Conservation (phyloP, 495 filamentous ascomycete genomes). For the Hyphodiscus hymeniophilus region DNA sequence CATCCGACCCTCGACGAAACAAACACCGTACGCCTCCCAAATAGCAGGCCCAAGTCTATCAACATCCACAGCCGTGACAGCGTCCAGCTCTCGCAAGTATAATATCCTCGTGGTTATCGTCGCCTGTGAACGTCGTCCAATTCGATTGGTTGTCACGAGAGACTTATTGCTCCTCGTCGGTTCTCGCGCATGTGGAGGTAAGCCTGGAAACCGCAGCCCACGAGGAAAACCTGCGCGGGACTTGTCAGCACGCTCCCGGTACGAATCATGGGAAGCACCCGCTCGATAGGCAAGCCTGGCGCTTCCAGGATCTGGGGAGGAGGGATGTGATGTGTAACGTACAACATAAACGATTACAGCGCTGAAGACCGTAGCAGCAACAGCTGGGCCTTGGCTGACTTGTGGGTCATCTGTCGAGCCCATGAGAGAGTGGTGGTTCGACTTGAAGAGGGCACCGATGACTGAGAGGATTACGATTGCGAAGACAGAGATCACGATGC, state of each 20-base stretch:
- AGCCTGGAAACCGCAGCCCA: slow-evolving; percentile 84
- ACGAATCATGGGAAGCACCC: too few relatives aligned
- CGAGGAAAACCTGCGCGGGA: slow-evolving; percentile 63
- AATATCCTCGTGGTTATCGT: too few relatives aligned
- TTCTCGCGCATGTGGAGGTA: slow-evolving; percentile 69
- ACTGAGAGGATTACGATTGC: slow-evolving; percentile 82
- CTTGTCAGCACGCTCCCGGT: neutral
- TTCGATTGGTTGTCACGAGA: slow-evolving; percentile 4
- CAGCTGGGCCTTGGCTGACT: slow-evolving; percentile 55
- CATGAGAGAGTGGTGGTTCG: slow-evolving; percentile 71
- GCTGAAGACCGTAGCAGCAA: slow-evolving; percentile 74
- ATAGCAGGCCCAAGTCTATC: too few relatives aligned
- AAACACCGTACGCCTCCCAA: too few relatives aligned
- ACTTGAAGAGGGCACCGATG: slow-evolving; percentile 71
- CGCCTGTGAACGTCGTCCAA: too few relatives aligned
- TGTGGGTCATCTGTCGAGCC: slow-evolving; percentile 65
- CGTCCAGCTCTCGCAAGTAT: too few relatives aligned
- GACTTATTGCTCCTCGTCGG: slow-evolving; percentile 65
- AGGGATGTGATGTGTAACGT: too few relatives aligned
- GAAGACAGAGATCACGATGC: slow-evolving; percentile 80
- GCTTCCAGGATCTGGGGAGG: too few relatives aligned
- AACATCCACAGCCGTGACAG: too few relatives aligned
- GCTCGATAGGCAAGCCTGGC: too few relatives aligned
- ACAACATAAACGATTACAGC: slow-evolving; percentile 82
- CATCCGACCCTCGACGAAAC: too few relatives aligned